Conservation (phyloP, 2,329 filamentous ascomycete species). For the Apiospora kogelbergensis region DNA sequence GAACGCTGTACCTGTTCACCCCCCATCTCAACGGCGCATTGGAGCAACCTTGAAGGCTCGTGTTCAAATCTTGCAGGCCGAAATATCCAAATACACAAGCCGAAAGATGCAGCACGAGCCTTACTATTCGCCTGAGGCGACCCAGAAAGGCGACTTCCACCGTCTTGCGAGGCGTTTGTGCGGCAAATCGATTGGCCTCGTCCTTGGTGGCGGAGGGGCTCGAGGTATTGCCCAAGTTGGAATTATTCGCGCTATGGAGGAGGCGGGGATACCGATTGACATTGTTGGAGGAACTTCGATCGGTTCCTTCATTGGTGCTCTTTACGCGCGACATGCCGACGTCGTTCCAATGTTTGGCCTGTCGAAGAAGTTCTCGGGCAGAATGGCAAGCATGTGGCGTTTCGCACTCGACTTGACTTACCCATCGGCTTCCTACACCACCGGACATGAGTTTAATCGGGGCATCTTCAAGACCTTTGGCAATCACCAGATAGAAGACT, state of each 20-base stretch:
- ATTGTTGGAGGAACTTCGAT: conserved; percentile 96
- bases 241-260: conserved; percentile 91
- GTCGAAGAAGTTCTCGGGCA: conserved; percentile 94
- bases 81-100: conserved; percentile 97
- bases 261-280: conserved; percentile 94
- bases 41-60: conserved; percentile 86
- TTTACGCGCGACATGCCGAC: conserved; percentile 95
- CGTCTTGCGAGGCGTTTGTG: conserved; percentile 85
- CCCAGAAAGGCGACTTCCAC: conserved; percentile 96
- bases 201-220: conserved; percentile 90
- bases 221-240: conserved; percentile 90
- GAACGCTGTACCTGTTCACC: conserved; percentile 73
- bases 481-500: conserved; percentile 96
- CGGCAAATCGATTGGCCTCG: conserved; percentile 90
- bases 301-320: conserved; percentile 88
- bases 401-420: conserved; percentile 96
- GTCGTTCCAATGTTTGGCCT: conserved; percentile 95
- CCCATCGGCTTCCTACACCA: conserved; percentile 94
- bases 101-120: conserved; percentile 85
- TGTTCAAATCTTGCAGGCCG: conserved; percentile 91
- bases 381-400: conserved; percentile 99
- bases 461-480: conserved; percentile 99
- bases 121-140: conserved; percentile 86
- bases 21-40: conserved; percentile 68
- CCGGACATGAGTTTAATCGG: conserved; percentile 97